Base-by-base conservation (phyloP, 2,329 filamentous ascomycete species). In the Fusarium miscanthi region DNA sequence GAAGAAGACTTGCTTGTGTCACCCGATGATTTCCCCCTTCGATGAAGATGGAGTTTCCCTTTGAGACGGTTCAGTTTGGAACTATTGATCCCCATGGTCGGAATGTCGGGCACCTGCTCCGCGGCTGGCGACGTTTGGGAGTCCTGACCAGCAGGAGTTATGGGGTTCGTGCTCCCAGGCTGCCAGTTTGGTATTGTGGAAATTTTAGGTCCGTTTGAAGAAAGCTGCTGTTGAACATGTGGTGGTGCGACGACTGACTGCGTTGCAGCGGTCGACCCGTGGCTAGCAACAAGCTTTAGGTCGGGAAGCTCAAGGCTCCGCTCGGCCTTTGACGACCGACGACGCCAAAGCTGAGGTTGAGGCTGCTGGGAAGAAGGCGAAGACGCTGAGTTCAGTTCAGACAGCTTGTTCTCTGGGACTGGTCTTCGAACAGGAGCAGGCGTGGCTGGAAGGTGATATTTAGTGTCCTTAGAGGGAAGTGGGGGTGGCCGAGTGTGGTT, bases 241-340 rank as follows among this genome's bases (percentile, higher is more conserved):
- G 69, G 52, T 59, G 60, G 58, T 59, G 59, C 54, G 42, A 61
- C 54, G 30, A 31, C 41, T 43, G 72, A 49, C 43, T 76, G 74
- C 27, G 75, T 74, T 41, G 81, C 80, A 23, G 83, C 83, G 8
- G 87, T 88, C 25, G 86, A 88, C 41, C 86, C 86, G 78, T 87
- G 83, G 62, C 85, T 88, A 43, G 80, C 75, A 53, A 84, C 76
- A 59, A 89, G 80, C 66, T 85, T 86, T 56, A 89, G 83, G 63
- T 85, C 83, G 13, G 86, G 79, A 8, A 89, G 81, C 51, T 85
- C 83, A 38, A 86, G 77, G 67, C 79, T 83, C 58, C 82, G 81
- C 59, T 88, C 85, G 60, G 81, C 82, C 76, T 86, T 88, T 31
- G 84, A 79, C 19, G 86, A 87, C 49, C 87, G 84, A 58, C 87